Percentiles rank a stretch among this genome's conserved stretches.
Conservation (phyloP, 495 filamentous ascomycete genomes). For the Aspergillus homomorphus region DNA sequence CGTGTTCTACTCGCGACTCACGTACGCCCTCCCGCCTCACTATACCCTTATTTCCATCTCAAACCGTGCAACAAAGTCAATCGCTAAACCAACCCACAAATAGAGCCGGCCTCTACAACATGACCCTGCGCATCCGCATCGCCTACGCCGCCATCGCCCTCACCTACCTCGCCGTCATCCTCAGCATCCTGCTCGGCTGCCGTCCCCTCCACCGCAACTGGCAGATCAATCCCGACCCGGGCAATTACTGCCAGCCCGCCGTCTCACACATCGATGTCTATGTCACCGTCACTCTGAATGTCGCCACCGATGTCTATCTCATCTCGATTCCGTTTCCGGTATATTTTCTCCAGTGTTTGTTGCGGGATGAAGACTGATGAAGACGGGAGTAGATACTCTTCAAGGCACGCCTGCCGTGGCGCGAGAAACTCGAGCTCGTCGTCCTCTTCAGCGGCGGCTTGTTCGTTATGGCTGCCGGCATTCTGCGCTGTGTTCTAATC, state of each 20-base stretch:
- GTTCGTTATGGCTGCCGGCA: conserved; percentile 57
- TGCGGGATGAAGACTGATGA: neutral
- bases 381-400: conserved; percentile 45
- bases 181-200: conserved; percentile 54
- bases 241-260: conserved; percentile 49
- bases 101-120: conserved; percentile 47
- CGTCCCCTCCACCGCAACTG: conserved; percentile 52
- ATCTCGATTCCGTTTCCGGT: conserved; percentile 55
- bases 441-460: conserved; percentile 58
- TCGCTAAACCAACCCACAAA: conserved; percentile 11
- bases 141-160: conserved; percentile 49
- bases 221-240: conserved; percentile 57
- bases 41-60: neutral
- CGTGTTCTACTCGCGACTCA: conserved; percentile 59
- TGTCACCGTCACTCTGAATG: conserved; percentile 50
- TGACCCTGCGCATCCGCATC: conserved; percentile 47
- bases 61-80: too few relatives aligned
- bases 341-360: conserved; percentile 1
- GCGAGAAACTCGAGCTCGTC: conserved; percentile 52
- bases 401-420: conserved; percentile 47
- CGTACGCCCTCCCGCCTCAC: conserved; percentile 33
- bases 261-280: conserved; percentile 47
- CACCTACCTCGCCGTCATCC: conserved; percentile 54
- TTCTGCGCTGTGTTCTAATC: conserved; percentile 57
- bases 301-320: conserved; percentile 52